Percentiles rank a stretch among this genome's conserved stretches.
Evolutionary conservation across 1,284 basidiomycete genomes (phyloP).

Genomic region (Ustilago nuda): DNA sequence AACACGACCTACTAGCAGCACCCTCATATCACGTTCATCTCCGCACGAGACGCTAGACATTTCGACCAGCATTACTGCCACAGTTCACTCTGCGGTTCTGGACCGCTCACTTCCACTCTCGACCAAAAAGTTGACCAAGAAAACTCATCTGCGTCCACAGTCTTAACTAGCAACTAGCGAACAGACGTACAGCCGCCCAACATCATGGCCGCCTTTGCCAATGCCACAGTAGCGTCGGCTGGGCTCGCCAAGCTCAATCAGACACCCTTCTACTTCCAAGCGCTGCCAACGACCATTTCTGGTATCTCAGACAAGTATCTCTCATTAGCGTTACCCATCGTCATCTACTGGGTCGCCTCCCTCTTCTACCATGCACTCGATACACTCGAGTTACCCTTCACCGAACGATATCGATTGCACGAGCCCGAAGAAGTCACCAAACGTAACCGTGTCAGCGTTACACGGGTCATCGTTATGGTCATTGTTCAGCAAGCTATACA

Average conservation of each 20-base stretch:
- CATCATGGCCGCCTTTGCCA: conserved; percentile 34
- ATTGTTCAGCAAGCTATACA: conserved; percentile 87
- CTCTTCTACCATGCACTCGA: conserved; percentile 86
- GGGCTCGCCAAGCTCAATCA: conserved; percentile 50
- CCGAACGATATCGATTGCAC: conserved; percentile 88
- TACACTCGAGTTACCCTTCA: conserved; percentile 76
- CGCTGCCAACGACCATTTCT: conserved; percentile 74
- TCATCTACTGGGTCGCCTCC: conserved; percentile 89
- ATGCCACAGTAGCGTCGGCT: conserved; percentile 31
- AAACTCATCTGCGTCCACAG: no score
- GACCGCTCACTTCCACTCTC: no score
- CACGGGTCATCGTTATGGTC: conserved; percentile 82
- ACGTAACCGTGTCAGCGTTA: conserved; percentile 80
- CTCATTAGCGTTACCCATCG: conserved; percentile 80
- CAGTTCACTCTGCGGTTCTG: no score
- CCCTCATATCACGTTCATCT: no score
- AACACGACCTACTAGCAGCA: no score
- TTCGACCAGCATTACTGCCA: no score
- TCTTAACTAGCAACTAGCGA: not conserved
- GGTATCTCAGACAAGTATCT: conserved; percentile 80
- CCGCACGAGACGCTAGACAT: no score
- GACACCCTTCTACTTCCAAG: conserved; percentile 72
- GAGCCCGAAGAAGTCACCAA: conserved; percentile 82
- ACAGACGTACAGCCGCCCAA: not conserved
- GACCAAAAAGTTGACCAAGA: no score